Conservation (phyloP, 2,329 filamentous ascomycete species). For the Apiospora rasikravindrae region DNA sequence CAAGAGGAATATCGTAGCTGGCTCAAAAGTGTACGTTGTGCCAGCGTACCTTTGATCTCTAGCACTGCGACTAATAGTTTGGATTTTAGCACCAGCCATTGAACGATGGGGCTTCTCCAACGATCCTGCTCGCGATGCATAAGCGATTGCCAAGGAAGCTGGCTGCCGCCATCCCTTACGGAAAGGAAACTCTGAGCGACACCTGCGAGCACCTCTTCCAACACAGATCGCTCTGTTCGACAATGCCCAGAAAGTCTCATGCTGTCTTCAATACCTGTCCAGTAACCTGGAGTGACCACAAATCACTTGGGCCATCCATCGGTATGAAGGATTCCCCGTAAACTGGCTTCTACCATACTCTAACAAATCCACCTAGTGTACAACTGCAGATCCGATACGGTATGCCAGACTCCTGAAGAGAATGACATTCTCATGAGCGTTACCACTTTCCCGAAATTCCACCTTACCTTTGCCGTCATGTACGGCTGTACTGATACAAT, state of each 20-base stretch:
- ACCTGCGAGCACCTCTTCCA: background rate
- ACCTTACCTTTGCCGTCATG: background rate
- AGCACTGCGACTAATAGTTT: background rate
- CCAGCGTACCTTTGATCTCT: background rate
- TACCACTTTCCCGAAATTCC: background rate
- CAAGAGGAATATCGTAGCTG: background rate
- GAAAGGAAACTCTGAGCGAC: background rate
- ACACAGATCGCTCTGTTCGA: background rate
- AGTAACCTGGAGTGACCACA: background rate
- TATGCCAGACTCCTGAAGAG: background rate
- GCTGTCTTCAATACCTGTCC: background rate
- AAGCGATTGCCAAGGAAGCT: fast-evolving
- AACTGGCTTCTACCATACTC: background rate
- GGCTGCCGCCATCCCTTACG: background rate
- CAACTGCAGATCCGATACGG: background rate
- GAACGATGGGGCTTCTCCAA: background rate
- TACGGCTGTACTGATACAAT: background rate
- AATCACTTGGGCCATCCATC: background rate
- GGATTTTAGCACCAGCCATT: background rate
- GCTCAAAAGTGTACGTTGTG: background rate
- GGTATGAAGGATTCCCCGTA: background rate
- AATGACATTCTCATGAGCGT: background rate
- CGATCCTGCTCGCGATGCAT: background rate
- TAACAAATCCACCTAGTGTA: background rate
- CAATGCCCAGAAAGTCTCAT: background rate